Conservation (phyloP, 2,329 filamentous ascomycete species). For the Chaetomiaceae sp. region DNA sequence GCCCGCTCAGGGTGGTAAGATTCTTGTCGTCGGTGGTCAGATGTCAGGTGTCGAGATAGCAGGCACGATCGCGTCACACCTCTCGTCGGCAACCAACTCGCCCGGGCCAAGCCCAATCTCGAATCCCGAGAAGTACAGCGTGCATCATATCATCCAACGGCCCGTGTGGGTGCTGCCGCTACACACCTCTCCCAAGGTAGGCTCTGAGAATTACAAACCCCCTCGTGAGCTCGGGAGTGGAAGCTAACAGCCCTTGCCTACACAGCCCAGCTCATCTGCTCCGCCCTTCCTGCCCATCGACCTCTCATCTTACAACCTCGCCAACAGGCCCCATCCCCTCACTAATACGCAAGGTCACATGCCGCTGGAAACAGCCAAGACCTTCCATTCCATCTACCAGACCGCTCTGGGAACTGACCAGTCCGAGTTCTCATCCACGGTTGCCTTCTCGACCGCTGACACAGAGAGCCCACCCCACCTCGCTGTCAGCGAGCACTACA, state of each 20-base stretch:
- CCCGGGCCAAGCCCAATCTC: conserved; percentile 38
- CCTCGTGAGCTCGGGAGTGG: too few relatives aligned
- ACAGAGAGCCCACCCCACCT: conserved; percentile 55
- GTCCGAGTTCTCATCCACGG: conserved; percentile 39
- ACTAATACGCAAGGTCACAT: conserved; percentile 61
- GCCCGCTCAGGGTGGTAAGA: conserved; percentile 45
- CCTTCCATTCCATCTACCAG: conserved; percentile 47
- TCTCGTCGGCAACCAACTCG: conserved; percentile 57
- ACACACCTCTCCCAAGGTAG: conserved; percentile 45
- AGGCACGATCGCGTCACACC: conserved; percentile 61
- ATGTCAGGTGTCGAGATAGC: conserved; percentile 79
- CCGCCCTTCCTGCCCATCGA: conserved; percentile 68
- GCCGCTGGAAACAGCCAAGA: conserved; percentile 48
- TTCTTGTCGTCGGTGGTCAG: conserved; percentile 71
- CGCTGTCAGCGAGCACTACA: conserved; percentile 65
- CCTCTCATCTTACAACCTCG: conserved; percentile 63
- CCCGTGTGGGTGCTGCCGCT: conserved; percentile 68
- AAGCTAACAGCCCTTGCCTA: not conserved
- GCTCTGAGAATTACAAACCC: too few relatives aligned
- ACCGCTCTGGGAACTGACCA: conserved; percentile 48
- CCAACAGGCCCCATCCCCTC: conserved; percentile 53
- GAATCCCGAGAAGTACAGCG: conserved; percentile 44
- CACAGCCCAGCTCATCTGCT: conserved; percentile 28
- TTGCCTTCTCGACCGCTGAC: conserved; percentile 35
- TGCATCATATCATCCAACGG: conserved; percentile 63